A percentile compares a stretch with the other conserved stretches of the same genome.
These are phyloP conservation scores for Wallacemonas collosoma DNA, from an alignment of 208 protist species.

Conservation along the genomic window DNA sequence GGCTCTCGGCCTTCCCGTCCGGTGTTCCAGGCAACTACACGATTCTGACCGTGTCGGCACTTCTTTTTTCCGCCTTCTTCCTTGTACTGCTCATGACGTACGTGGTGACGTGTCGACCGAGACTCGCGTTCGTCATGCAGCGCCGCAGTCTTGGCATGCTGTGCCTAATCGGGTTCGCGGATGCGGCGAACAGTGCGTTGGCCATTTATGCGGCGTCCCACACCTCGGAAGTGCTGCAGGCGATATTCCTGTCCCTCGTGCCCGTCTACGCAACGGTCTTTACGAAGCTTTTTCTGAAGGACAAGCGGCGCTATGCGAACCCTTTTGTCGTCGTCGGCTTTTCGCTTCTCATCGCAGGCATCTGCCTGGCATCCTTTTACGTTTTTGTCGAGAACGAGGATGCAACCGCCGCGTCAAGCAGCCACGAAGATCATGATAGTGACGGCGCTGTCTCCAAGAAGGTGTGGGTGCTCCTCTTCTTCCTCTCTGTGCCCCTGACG, in stretches of 20 bases:
- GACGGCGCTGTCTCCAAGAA: slow-evolving; percentile 18
- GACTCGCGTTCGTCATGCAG: slow-evolving; percentile 31
- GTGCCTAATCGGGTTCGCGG: slow-evolving; percentile 36
- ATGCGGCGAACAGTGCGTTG: slow-evolving; percentile 52
- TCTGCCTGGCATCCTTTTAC: slow-evolving; percentile 44
- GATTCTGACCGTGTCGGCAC: slow-evolving; percentile 66
- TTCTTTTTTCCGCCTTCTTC: slow-evolving; percentile 73
- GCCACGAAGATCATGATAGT: neutral
- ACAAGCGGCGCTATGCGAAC: slow-evolving; percentile 48
- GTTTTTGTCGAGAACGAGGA: slow-evolving; percentile 18
- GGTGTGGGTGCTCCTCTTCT: slow-evolving; percentile 71
- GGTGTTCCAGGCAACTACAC: slow-evolving; percentile 69
- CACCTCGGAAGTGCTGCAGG: slow-evolving; percentile 67
- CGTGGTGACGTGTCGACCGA: slow-evolving; percentile 44
- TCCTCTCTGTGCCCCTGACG: slow-evolving; percentile 63
- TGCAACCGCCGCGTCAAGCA: neutral
- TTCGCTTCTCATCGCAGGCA: slow-evolving; percentile 38
- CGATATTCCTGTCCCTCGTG: slow-evolving; percentile 48
- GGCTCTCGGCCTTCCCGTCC: slow-evolving; percentile 64
- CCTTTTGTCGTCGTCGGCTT: slow-evolving; percentile 39
- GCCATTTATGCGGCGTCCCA: slow-evolving; percentile 63
- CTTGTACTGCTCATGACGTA: slow-evolving; percentile 52
- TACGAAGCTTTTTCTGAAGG: slow-evolving; percentile 50
- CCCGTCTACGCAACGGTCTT: slow-evolving; percentile 56
- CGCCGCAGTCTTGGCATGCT: slow-evolving; percentile 35